A percentile compares a stretch with the other conserved stretches of the same genome.
Evolutionary conservation across 805 yeast species (phyloP).

Genomic region (Torulaspora gathmanii): DNA sequence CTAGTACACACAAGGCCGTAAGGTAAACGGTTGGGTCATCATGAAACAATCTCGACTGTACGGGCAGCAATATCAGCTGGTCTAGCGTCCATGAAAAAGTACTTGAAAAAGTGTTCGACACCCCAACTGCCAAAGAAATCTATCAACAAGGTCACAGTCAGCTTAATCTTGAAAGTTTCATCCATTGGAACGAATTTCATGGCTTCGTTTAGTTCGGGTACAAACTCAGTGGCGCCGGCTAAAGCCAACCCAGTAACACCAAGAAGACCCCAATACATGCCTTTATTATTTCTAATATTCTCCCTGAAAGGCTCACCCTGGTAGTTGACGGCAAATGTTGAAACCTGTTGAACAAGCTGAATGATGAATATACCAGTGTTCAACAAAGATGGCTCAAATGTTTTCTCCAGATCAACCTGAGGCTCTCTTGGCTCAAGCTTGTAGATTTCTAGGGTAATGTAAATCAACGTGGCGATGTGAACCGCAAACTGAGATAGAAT

Average conservation of each 20-base stretch:
- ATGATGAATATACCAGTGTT: slow-evolving; percentile 94
- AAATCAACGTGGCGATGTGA: slow-evolving; percentile 76
- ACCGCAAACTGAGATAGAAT: slow-evolving; percentile 94
- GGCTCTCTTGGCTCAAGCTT: slow-evolving; percentile 90
- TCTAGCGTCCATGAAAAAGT: slow-evolving; percentile 81
- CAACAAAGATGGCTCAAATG: slow-evolving; percentile 80
- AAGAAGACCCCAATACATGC: slow-evolving; percentile 92
- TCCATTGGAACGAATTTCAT: slow-evolving; percentile 90
- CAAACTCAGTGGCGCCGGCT: slow-evolving; percentile 87
- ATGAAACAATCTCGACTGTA: slow-evolving; percentile 7
- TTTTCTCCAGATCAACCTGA: slow-evolving; percentile 81
- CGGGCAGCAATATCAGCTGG: slow-evolving; percentile 80
- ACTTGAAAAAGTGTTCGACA: slow-evolving; percentile 76
- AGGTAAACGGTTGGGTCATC: not conserved
- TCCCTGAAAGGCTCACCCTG: slow-evolving; percentile 97
- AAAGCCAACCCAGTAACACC: slow-evolving; percentile 88
- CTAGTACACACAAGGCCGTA: not conserved
- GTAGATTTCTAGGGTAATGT: slow-evolving; percentile 79
- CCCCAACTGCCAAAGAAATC: slow-evolving; percentile 76
- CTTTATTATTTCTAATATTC: slow-evolving; percentile 81
- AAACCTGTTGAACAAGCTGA: slow-evolving; percentile 93
- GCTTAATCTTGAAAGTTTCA: slow-evolving; percentile 63
- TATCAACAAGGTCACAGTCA: slow-evolving; percentile 64
- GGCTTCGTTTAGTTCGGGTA: slow-evolving; percentile 90
- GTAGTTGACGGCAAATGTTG: slow-evolving; percentile 96